These are phyloP conservation scores for Oryza glumipatula DNA, from an alignment of 176 grass and related monocot genomes.

Conservation along the genomic window DNA sequence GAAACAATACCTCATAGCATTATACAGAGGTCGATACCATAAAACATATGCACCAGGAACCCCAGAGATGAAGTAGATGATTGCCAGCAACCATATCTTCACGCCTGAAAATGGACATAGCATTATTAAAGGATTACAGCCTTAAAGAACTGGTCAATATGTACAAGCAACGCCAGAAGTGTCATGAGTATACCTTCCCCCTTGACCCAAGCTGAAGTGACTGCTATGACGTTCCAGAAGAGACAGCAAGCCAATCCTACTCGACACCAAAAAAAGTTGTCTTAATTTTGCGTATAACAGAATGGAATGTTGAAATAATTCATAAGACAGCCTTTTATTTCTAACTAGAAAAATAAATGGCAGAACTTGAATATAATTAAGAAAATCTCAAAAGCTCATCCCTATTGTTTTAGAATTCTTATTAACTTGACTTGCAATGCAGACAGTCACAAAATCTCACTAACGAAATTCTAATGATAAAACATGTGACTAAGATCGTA, in stretches of 20 bases:
- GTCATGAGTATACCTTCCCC: constrained; percentile 58
- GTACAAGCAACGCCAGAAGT: constrained; percentile 20
- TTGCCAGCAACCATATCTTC: constrained; percentile 95
- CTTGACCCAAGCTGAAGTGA: constrained; percentile 98
- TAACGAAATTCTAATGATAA: neutral
- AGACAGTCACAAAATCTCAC: neutral
- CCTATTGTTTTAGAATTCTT: neutral
- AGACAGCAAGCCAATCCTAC: constrained; percentile 84
- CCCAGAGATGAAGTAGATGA: constrained; percentile 96
- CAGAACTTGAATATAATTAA: neutral
- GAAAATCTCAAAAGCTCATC: neutral
- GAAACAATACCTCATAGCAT: constrained; percentile 78
- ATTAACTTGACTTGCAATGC: constrained; percentile 4
- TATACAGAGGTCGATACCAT: constrained; percentile 98
- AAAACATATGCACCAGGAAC: constrained; percentile 96
- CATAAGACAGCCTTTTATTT: constrained; percentile 3
- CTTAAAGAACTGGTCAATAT: constrained; percentile 23
- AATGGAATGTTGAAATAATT: constrained; percentile 8
- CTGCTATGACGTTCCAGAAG: constrained; percentile 92
- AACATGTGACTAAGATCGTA: neutral
- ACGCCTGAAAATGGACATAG: constrained; percentile 61
- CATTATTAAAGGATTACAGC: constrained; percentile 20
- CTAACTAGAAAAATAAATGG: constrained; percentile 16
- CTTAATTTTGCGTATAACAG: constrained; percentile 8
- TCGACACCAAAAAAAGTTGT: constrained; percentile 41